Base-by-base conservation (phyloP, 2,329 filamentous ascomycete species). In the Pseudocercospora cruenta region DNA sequence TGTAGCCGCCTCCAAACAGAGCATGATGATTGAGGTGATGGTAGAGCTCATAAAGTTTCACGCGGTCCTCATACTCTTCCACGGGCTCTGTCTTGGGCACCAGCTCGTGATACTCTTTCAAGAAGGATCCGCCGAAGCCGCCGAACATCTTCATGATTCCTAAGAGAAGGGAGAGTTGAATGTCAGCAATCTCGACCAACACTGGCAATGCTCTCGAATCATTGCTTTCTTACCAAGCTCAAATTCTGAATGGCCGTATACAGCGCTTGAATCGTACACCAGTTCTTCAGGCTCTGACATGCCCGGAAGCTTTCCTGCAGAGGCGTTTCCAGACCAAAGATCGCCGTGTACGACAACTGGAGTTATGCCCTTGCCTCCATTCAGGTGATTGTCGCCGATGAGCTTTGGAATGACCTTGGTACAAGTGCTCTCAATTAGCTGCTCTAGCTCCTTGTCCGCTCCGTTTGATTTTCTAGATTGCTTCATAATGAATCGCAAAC, bases 111-210 rank as follows among this genome's bases (percentile, higher is more conserved):
- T 97, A 98, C 76, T 95, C 92, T 33, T 84, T 84, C 83, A 91
- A 88, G 73, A 97, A 96, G 0, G 75, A 78, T 0, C 78, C 73
- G 0, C 88, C 88, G 78, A 96, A 97, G 0, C 94, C 94, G 0
- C 94, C 94, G 84, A 97, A 98, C 93, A 97, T 96, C 60, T 86
- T 87, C 93, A 97, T 97, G 71, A 96, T 97, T 0, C 94, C 39
- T 43, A 16, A 5, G 10, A 33, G 8, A 14, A 3, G 39, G 39
- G 6, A 1, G 12, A 19, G 1, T n/a, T 6, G 16, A 43, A n/a
- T 6, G 39, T 43, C 7, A 43, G 39, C 39, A 4, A 43, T 43
- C 36, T 33, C 31, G 12, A 33, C 9, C 12, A 12, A 12, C 10
- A 33, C 10, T 33, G 31, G 31, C 31, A 39, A 4, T 16, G 36